Evolutionary conservation across 2,329 filamentous ascomycete genomes (phyloP).

Genomic region (Aureobasidium lini): DNA sequence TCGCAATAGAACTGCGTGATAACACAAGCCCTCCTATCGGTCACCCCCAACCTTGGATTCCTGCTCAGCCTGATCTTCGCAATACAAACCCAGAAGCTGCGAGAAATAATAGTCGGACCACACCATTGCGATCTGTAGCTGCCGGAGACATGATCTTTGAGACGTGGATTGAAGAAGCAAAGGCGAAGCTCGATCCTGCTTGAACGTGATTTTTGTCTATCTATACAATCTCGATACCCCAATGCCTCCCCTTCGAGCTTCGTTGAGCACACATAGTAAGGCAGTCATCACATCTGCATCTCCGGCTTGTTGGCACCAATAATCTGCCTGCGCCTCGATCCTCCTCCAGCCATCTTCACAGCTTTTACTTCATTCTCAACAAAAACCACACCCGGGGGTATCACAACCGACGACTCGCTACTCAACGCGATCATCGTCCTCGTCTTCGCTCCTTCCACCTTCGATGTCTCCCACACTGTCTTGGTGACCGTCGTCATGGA

Average conservation of each 20-base stretch:
- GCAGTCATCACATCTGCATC: constrained; percentile 2
- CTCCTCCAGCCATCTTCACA: neutral
- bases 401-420: neutral
- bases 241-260: too few relatives aligned
- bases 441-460: neutral
- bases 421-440: neutral
- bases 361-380: neutral
- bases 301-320: neutral
- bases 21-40: constrained; percentile 43
- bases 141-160: constrained; percentile 60
- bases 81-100: constrained; percentile 19
- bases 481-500: neutral
- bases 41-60: constrained; percentile 53
- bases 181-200: neutral
- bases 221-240: too few relatives aligned
- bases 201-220: neutral
- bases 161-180: constrained; percentile 53
- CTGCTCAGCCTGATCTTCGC: constrained; percentile 44
- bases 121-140: constrained; percentile 55
- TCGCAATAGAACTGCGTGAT: constrained; percentile 66
- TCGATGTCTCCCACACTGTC: neutral
- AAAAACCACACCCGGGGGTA: neutral
- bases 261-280: too few relatives aligned
- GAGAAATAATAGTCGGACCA: constrained; percentile 35
- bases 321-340: neutral